Evolutionary conservation across 306 rosid genomes (phyloP).

Genomic region (Rosa persica): DNA sequence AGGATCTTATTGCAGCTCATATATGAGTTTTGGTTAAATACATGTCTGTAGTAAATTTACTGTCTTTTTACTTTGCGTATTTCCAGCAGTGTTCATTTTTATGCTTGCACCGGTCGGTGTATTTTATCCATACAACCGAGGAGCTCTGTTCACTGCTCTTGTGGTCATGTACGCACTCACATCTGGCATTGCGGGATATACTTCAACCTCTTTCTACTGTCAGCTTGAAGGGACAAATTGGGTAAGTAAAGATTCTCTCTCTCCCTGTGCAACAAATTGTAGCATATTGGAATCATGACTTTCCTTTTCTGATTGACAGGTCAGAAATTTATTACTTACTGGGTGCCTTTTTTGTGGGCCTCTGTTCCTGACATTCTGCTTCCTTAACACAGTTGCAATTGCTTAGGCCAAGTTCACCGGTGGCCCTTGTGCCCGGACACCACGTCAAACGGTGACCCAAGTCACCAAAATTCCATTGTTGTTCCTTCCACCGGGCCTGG

Average conservation of each 20-base stretch:
- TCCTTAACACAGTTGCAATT: conserved; percentile 96
- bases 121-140: conserved; percentile 94
- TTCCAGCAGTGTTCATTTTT: conserved; percentile 81
- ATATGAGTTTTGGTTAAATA: not conserved
- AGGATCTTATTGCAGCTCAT: conserved; percentile 34
- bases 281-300: conserved; percentile 15
- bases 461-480: too few relatives aligned
- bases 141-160: conserved; percentile 91
- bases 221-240: conserved; percentile 94
- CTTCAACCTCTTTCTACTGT: conserved; percentile 86
- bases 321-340: conserved; percentile 83
- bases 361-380: conserved; percentile 87
- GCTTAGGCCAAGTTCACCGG: too few relatives aligned
- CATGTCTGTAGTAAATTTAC: conserved; percentile 13
- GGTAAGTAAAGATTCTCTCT: conserved; percentile 38
- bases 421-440: too few relatives aligned
- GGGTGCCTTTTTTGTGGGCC: conserved; percentile 99
- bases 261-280: conserved; percentile 15
- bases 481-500: too few relatives aligned
- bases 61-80: conserved; percentile 27
- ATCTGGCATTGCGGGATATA: conserved; percentile 94
- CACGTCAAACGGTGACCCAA: too few relatives aligned
- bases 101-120: conserved; percentile 93
- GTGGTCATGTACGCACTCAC: conserved; percentile 96
- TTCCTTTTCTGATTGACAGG: conserved; percentile 54